A percentile compares a stretch with the other conserved stretches of the same genome.
phyloP scores from a whole-genome alignment of 345 rosid species.

The Eucalyptus pauciflora region DNA sequence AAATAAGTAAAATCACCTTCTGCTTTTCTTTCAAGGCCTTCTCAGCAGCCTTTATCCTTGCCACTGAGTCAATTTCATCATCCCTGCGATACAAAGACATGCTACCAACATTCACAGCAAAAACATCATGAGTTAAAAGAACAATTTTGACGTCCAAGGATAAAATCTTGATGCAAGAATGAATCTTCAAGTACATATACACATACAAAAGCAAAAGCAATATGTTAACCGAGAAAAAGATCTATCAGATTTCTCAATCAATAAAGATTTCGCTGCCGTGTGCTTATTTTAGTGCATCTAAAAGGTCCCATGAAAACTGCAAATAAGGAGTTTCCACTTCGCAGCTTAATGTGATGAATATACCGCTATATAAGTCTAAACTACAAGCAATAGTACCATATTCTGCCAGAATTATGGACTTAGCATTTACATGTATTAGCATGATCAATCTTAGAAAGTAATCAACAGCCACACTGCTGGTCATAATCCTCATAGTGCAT shows the following conservation, averaged over 20 bases:
- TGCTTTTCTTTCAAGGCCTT: slow-evolving; percentile 72
- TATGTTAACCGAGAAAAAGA: not conserved
- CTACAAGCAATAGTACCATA: not conserved
- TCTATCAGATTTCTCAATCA: not conserved
- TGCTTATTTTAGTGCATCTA: not conserved
- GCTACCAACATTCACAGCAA: not conserved
- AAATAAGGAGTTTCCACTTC: not conserved
- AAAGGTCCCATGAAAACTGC: not conserved
- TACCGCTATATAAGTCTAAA: not conserved
- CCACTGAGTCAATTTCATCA: slow-evolving; percentile 57
- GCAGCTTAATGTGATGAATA: not conserved
- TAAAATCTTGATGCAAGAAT: not conserved
- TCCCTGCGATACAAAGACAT: slow-evolving; percentile 12
- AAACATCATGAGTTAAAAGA: not conserved
- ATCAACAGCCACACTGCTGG: not conserved
- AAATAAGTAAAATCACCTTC: slow-evolving; percentile 28
- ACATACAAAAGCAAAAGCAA: not conserved
- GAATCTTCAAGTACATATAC: not conserved
- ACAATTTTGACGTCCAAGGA: not conserved
- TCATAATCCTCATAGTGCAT: not conserved
- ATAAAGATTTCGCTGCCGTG: not conserved
- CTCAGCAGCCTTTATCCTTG: slow-evolving; percentile 78
- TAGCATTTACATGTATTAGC: not conserved
- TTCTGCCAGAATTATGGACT: not conserved
- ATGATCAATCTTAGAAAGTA: not conserved